Base-by-base conservation (phyloP, 495 filamentous ascomycete genomes). In the Penicillium egyptiacum region DNA sequence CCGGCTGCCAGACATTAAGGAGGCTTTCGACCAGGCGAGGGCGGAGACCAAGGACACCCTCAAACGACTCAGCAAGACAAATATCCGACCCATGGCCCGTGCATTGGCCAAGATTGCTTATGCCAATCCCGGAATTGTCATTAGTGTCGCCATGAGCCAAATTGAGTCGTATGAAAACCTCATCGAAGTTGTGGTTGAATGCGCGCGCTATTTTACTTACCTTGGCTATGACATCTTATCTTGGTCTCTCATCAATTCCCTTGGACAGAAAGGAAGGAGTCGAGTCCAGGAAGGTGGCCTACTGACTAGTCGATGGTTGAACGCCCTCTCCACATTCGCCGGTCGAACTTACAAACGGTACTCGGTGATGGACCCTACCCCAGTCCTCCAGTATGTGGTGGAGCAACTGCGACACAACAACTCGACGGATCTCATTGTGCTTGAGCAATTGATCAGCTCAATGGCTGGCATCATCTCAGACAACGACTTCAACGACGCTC, bases 381-480 rank as follows among this genome's bases (percentile, higher is more conserved):
- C 95, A 0, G 79, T 98, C 26, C 78, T 99, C 43, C 89, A 91
- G 68, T 97, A 96, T 63, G 88, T 99, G 40, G 86, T 88, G 30
- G 79, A 87, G 57, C 91, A 96, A 68, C 83, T 99, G 5, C 81
- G 82, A 49, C 80, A 80, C 16, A 91, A 91, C 56, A 91, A 90
- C 60, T 87, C 88, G 1, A 90, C 88, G 16, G 92, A 96, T 63
- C 79, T 98, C 3, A 87, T 96, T 50, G 86, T 99, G 50, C 70
- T 99, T 42, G 87, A 94, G 67, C 88, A 97, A 61, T 75, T 98
- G 39, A 88, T 96, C 45, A 86, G 81, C 30, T 89, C 89, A 4
- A 97, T 98, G 95, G 88, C 89, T 14, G 95, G 95, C 33, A 90
- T 99, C 37, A 85, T 92, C 22, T 85, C 92, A 0, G 88, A 92